Base-by-base conservation (phyloP, 2,329 filamentous ascomycete species). In the Arthrobotrys musiformis region DNA sequence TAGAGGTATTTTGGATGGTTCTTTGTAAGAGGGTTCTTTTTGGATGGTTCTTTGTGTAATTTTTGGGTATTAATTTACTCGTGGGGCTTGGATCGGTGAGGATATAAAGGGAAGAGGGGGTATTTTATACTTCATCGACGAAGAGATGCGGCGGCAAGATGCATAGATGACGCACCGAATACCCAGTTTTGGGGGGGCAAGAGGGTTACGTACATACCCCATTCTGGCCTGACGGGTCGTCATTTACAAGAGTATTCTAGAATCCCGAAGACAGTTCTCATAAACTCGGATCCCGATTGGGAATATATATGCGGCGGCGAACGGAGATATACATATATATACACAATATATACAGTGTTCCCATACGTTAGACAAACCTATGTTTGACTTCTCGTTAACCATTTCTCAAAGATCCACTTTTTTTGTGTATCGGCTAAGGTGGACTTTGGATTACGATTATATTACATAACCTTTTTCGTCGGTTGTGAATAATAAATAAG, bases 251-350 rank as follows among this genome's bases (percentile, higher is more conserved):
- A 22, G 9, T 46, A 54, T 40, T 58, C 33, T 40, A 9, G 52
- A 40, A 58, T 58, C 52, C 11, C 8, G 30, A 4, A 58, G 33
- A 40, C 8, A 8, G 24, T 58, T 37, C 33, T 30, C 37, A 58
- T 58, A 33, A 58, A 33, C 8, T 22, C 30, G 50, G n/a, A 35
- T 33, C 50, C 50, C 1, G 9, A 56, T 56, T 37, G 50, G 50
- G 50, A 19, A 35, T 35, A 56, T 35, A 35, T 56, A 56, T 35
- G 50, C 50, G 50, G 26, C 50, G 50, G 50, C 50, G 46, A 17
- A 52, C 46, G 50, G 26, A 33, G 50, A 54, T 19, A n/a, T 17
- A 35, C 5, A 13, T 35, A n/a, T n/a, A n/a, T n/a, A n/a, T n/a
- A n/a, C n/a, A n/a, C n/a, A n/a, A n/a, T n/a, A n/a, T n/a, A n/a